Evolutionary conservation across 192 early-diverging fungal species (phyloP).

Genomic region (Haplosporangium gracile): DNA sequence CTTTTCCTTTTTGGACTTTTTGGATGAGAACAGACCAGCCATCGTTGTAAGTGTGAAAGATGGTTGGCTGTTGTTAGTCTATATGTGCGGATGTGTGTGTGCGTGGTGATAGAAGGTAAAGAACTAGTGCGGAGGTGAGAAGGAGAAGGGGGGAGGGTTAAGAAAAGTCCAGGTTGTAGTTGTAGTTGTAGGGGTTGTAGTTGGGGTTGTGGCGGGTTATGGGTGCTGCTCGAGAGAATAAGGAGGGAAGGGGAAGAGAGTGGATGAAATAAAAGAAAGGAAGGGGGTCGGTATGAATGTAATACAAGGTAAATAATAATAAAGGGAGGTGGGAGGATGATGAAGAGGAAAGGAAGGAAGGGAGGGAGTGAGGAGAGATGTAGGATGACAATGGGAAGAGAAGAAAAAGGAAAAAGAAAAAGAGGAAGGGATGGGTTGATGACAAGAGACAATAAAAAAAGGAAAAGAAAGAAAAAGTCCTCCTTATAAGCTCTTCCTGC

Average conservation of each 20-base stretch:
- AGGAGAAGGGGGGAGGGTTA: neutral
- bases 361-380: neutral
- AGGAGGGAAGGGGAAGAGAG: neutral
- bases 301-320: neutral
- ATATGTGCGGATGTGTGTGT: neutral
- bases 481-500: neutral
- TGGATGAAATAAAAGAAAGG: neutral
- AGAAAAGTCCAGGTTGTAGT: neutral
- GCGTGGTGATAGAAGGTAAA: neutral
- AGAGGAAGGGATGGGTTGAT: neutral
- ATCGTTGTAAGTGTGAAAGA: neutral
- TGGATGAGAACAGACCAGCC: conserved; percentile 52
- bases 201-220: neutral
- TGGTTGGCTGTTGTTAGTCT: neutral
- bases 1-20: conserved; percentile 55
- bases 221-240: neutral
- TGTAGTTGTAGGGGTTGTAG: neutral
- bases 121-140: neutral
- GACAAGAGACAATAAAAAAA: neutral
- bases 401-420: neutral
- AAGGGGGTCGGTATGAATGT: neutral
- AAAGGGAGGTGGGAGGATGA: neutral
- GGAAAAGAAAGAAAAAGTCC: neutral
- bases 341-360: neutral
- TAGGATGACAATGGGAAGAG: neutral